Conservation (phyloP, 2,329 filamentous ascomycete species). For the Aspergillus jensenii region DNA sequence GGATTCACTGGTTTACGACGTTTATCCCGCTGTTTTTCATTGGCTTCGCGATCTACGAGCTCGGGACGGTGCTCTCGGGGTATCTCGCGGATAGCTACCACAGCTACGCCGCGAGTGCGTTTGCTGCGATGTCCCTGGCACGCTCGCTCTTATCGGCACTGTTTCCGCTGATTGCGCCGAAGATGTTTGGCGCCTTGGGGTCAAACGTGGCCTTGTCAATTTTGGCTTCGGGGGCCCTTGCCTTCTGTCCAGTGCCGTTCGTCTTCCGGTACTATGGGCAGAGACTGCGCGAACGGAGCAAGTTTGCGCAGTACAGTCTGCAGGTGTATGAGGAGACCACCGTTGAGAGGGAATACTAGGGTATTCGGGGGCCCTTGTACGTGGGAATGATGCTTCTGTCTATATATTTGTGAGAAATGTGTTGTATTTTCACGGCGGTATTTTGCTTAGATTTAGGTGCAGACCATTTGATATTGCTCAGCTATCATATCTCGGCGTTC, state of each 20-base stretch:
- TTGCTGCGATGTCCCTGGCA: slow-evolving; percentile 43
- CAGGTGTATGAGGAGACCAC: slow-evolving; percentile 14
- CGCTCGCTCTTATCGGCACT: slow-evolving; percentile 39
- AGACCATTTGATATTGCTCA: neutral
- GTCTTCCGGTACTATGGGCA: slow-evolving; percentile 41
- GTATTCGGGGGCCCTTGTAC: neutral
- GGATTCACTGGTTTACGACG: slow-evolving; percentile 42
- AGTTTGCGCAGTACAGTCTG: slow-evolving; percentile 38
- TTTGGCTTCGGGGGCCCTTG: slow-evolving; percentile 42
- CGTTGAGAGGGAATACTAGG: slow-evolving; percentile 9
- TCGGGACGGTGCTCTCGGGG: slow-evolving; percentile 42
- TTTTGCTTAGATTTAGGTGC: neutral
- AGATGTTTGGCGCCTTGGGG: slow-evolving; percentile 42
- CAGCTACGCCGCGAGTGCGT: slow-evolving; percentile 46
- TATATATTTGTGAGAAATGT: no score
- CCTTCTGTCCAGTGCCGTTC: slow-evolving; percentile 40
- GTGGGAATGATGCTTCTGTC: neutral
- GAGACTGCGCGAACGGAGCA: slow-evolving; percentile 35
- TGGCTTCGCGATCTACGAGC: slow-evolving; percentile 51
- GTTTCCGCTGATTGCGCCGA: slow-evolving; percentile 43
- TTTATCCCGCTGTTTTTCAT: slow-evolving; percentile 44
- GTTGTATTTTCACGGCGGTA: neutral
- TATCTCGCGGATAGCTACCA: slow-evolving; percentile 49
- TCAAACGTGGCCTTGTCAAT: slow-evolving; percentile 42
- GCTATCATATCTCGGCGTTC: neutral